A percentile compares a stretch with the other conserved stretches of the same genome.
phyloP scores from a whole-genome alignment of 2,329 filamentous ascomycete genomes.

The Nigrospora osmanthi region DNA sequence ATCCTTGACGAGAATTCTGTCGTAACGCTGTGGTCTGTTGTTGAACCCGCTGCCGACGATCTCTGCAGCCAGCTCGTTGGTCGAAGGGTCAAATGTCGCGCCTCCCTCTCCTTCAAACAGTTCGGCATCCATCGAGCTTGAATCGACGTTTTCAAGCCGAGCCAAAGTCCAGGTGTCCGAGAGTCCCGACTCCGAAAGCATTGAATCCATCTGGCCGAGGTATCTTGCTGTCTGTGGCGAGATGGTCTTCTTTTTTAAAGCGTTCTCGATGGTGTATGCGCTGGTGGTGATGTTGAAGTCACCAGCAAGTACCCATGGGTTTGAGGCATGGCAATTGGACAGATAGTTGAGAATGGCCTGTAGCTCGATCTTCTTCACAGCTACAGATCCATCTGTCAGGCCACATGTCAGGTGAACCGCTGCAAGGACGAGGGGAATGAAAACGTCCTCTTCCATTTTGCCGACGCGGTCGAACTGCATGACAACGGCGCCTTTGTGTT shows the following conservation, averaged over 20 bases:
- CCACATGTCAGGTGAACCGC: slow-evolving; percentile 56
- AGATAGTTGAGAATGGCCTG: slow-evolving; percentile 41
- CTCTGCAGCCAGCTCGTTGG: slow-evolving; percentile 46
- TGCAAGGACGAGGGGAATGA: slow-evolving; percentile 39
- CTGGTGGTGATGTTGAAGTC: slow-evolving; percentile 61
- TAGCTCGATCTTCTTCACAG: slow-evolving; percentile 48
- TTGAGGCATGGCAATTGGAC: slow-evolving; percentile 25
- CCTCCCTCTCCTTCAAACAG: slow-evolving; percentile 52
- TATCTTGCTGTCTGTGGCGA: slow-evolving; percentile 35
- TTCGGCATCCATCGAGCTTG: slow-evolving; percentile 19
- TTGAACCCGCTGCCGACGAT: slow-evolving; percentile 37
- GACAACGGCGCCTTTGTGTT: slow-evolving; percentile 51
- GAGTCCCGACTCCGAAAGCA: slow-evolving; percentile 36
- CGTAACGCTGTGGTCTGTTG: slow-evolving; percentile 56
- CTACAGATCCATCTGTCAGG: slow-evolving; percentile 49
- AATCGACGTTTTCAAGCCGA: slow-evolving; percentile 33
- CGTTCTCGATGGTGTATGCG: slow-evolving; percentile 42
- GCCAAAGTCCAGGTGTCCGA: slow-evolving; percentile 44
- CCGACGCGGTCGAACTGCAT: slow-evolving; percentile 28
- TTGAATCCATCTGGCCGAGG: slow-evolving; percentile 36
- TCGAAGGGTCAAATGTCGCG: slow-evolving; percentile 54
- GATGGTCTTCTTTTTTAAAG: slow-evolving; percentile 44
- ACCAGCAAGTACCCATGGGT: slow-evolving; percentile 51
- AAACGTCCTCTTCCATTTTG: slow-evolving; percentile 12
- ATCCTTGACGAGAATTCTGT: slow-evolving; percentile 49